phyloP scores from a whole-genome alignment of 805 yeast genomes.

The Yamadazyma kitorensis region DNA sequence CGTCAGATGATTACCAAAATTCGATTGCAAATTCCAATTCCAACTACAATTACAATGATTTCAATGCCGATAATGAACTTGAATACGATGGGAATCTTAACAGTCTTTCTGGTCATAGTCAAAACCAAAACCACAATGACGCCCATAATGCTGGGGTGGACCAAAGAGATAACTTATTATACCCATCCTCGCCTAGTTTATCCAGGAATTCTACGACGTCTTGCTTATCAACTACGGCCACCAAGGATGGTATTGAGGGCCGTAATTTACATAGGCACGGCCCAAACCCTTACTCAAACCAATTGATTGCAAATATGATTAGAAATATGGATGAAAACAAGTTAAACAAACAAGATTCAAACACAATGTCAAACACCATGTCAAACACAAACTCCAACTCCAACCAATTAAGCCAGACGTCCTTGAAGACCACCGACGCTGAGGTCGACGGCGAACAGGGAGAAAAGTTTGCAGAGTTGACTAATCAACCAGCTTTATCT shows the following conservation, averaged over 20 bases:
- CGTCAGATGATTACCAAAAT: conserved; percentile 13
- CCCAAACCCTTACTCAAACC: conserved; percentile 33
- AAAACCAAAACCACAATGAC: too few relatives aligned
- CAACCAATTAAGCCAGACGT: conserved; percentile 14
- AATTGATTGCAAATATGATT: conserved; percentile 20
- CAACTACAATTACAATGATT: neutral
- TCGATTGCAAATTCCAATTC: conserved; percentile 1
- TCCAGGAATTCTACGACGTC: conserved; percentile 64
- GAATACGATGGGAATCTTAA: conserved; percentile 1
- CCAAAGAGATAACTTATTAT: conserved; percentile 1
- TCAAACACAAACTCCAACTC: neutral
- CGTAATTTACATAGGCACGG: conserved; percentile 47
- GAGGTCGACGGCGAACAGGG: conserved; percentile 27
- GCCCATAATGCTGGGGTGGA: too few relatives aligned
- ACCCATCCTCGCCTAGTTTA: conserved; percentile 48
- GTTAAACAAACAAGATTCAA: neutral
- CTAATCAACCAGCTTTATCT: conserved; percentile 38
- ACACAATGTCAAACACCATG: neutral
- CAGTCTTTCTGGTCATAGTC: too few relatives aligned
- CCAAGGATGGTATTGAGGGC: conserved; percentile 74
- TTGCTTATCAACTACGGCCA: conserved; percentile 69
- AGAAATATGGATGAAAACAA: conserved; percentile 6
- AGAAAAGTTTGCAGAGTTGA: conserved; percentile 9
- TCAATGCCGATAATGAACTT: conserved; percentile 1
- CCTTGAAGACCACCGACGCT: conserved; percentile 26